These are phyloP conservation scores for Gossypium ekmanianum DNA, from an alignment of 345 rosid genomes.

Conservation along the genomic window DNA sequence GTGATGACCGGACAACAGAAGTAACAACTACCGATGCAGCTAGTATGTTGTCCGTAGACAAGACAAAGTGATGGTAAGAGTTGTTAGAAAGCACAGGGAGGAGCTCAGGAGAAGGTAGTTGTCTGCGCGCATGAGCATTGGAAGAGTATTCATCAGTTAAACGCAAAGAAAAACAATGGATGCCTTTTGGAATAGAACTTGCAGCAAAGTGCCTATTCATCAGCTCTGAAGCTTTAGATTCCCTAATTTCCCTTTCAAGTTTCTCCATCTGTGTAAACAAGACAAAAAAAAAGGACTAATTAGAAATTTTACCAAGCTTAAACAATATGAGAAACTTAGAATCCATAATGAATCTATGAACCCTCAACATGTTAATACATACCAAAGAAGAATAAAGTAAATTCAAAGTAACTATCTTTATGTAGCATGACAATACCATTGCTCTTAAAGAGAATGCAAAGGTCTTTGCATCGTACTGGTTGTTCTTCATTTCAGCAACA, in stretches of 20 bases:
- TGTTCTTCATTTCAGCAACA: slow-evolving; percentile 76
- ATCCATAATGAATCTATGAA: not conserved
- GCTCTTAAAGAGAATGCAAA: slow-evolving; percentile 76
- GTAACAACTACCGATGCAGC: slow-evolving; percentile 98
- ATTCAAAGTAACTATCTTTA: not conserved
- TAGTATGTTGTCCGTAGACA: slow-evolving; percentile 90
- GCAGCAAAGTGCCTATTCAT: slow-evolving; percentile 99
- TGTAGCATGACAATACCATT: slow-evolving; percentile 53
- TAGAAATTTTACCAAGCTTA: not conserved
- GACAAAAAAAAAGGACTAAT: not conserved
- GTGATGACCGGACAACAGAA: slow-evolving; percentile 78
- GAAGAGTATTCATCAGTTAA: slow-evolving; percentile 98
- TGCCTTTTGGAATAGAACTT: slow-evolving; percentile 94
- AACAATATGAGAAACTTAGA: not conserved
- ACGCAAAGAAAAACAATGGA: slow-evolving; percentile 90
- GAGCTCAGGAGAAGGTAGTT: slow-evolving; percentile 90
- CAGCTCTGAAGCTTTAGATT: slow-evolving; percentile 82
- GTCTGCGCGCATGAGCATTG: slow-evolving; percentile 95
- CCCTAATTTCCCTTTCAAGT: slow-evolving; percentile 76
- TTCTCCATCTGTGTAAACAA: slow-evolving; percentile 75
- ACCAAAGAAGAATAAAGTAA: not conserved
- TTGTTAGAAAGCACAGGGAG: slow-evolving; percentile 92
- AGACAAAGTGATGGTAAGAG: slow-evolving; percentile 75
- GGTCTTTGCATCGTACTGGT: slow-evolving; percentile 81
- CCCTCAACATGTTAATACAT: not conserved